phyloP scores from a whole-genome alignment of 768 basidiomycete species.

The Collybia sp. region DNA sequence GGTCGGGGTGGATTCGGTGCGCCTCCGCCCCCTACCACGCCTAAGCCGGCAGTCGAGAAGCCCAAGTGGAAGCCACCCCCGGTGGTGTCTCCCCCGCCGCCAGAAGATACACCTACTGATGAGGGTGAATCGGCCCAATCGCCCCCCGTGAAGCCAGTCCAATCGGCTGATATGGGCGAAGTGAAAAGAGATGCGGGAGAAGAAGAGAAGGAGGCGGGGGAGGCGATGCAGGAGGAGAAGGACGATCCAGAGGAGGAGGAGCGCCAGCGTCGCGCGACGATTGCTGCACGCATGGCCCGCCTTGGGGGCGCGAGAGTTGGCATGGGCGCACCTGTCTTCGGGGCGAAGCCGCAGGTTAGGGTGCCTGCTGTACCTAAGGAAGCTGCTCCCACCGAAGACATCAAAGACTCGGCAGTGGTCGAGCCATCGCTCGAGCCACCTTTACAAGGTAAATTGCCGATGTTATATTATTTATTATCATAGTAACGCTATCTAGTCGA shows the following conservation, averaged over 20 bases:
- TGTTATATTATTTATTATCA: not conserved
- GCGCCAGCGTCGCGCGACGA: conserved; percentile 74
- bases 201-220: conserved; percentile 24
- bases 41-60: conserved; percentile 60
- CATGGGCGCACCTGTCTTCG: conserved; percentile 67
- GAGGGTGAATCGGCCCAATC: conserved; percentile 9
- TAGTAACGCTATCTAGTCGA: conserved; percentile 4
- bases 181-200: conserved; percentile 8
- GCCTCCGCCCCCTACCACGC: conserved; percentile 38
- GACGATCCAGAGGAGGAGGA: conserved; percentile 65
- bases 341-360: conserved; percentile 35
- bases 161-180: conserved; percentile 12
- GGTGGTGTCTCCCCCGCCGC: conserved; percentile 35
- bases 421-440: not conserved
- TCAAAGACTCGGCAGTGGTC: conserved; percentile 2
- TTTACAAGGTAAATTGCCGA: conserved; percentile 6
- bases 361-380: conserved; percentile 11
- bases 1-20: conserved; percentile 78
- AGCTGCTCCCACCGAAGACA: conserved; percentile 5
- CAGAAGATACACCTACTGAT: conserved; percentile 13
- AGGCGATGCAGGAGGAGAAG: conserved; percentile 5
- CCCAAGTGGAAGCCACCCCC: conserved; percentile 89
- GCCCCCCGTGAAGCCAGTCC: conserved; percentile 6
- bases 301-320: conserved; percentile 83
- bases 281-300: conserved; percentile 91